These are phyloP conservation scores for Cylindrotheca fusiformis DNA, from an alignment of 108 stramenopile species.

Conservation along the genomic window DNA sequence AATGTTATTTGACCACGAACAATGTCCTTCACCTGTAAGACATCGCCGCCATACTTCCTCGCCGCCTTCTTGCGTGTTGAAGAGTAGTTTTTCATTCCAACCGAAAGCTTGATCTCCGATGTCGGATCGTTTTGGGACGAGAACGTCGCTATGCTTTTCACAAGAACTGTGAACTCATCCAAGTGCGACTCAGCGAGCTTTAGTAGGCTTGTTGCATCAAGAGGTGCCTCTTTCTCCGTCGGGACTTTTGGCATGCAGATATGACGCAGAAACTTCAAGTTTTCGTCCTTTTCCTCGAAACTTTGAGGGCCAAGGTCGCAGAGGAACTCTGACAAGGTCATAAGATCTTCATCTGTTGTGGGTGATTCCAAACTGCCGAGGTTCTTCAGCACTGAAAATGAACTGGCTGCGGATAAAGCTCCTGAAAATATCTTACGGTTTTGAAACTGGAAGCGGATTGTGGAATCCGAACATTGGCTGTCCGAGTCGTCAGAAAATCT, in stretches of 20 bases:
- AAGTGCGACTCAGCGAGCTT: conserved; percentile 13
- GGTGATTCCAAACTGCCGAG: conserved; percentile 7
- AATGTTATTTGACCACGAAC: conserved; percentile 39
- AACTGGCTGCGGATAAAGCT: too few species aligned
- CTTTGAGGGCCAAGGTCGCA: conserved; percentile 23
- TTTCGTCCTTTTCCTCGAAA: background rate
- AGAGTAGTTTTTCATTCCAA: conserved; percentile 22
- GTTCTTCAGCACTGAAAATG: background rate
- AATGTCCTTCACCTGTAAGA: conserved; percentile 41
- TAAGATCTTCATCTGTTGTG: conserved; percentile 6
- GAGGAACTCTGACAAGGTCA: conserved; percentile 16
- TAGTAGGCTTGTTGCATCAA: conserved; percentile 3
- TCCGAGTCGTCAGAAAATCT: conserved; percentile 1
- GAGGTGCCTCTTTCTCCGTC: background rate
- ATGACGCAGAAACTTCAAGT: conserved; percentile 1
- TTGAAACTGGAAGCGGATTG: conserved; percentile 13
- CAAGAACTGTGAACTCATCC: conserved; percentile 7
- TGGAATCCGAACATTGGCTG: conserved; percentile 11
- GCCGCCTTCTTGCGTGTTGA: conserved; percentile 35
- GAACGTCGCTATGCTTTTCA: conserved; percentile 19
- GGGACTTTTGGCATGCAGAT: background rate
- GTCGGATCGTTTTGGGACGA: conserved; percentile 18
- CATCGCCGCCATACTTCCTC: conserved; percentile 46
- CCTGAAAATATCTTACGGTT: too few species aligned
- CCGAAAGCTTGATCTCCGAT: conserved; percentile 1